phyloP scores from a whole-genome alignment of 768 basidiomycete species.

The Serpula lacrymans region DNA sequence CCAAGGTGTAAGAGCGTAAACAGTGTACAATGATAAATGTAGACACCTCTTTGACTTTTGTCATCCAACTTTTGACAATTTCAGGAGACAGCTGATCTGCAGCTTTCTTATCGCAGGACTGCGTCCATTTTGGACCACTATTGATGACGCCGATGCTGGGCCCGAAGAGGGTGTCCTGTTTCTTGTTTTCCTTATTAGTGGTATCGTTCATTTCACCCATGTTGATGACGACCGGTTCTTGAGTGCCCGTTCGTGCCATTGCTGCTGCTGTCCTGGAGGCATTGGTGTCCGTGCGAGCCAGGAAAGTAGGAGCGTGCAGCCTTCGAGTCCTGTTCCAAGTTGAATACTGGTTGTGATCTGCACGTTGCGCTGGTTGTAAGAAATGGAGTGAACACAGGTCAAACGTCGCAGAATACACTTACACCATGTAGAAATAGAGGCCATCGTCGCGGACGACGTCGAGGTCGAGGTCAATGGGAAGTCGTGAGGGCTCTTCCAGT shows the following conservation, averaged over 20 bases:
- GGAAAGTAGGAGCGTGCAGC: conserved; percentile 47
- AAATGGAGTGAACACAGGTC: conserved; percentile 2
- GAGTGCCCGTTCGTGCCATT: conserved; percentile 39
- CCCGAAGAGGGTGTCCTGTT: conserved; percentile 83
- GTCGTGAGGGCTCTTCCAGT: conserved; percentile 4
- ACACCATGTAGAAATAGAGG: conserved; percentile 39
- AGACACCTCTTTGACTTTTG: conserved; percentile 78
- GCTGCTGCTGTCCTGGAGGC: conserved; percentile 46
- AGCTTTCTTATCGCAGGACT: conserved; percentile 57
- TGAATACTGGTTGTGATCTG: conserved; percentile 50
- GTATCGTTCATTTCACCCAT: conserved; percentile 11
- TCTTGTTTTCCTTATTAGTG: conserved; percentile 51
- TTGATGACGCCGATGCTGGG: conserved; percentile 82
- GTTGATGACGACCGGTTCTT: conserved; percentile 24
- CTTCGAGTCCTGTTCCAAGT: conserved; percentile 57
- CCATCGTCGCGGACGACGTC: conserved; percentile 15
- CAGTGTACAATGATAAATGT: conserved; percentile 4
- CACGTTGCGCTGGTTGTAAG: conserved; percentile 3
- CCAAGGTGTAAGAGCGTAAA: conserved; percentile 5
- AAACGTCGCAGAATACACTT: conserved; percentile 12
- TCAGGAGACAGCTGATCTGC: conserved; percentile 79
- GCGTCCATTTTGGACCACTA: conserved; percentile 70
- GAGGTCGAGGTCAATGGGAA: conserved; percentile 4
- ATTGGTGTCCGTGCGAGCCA: conserved; percentile 49
- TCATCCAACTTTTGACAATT: conserved; percentile 78